Base-by-base conservation (phyloP, 2,329 filamentous ascomycete genomes). In the Fusarium robinianum region DNA sequence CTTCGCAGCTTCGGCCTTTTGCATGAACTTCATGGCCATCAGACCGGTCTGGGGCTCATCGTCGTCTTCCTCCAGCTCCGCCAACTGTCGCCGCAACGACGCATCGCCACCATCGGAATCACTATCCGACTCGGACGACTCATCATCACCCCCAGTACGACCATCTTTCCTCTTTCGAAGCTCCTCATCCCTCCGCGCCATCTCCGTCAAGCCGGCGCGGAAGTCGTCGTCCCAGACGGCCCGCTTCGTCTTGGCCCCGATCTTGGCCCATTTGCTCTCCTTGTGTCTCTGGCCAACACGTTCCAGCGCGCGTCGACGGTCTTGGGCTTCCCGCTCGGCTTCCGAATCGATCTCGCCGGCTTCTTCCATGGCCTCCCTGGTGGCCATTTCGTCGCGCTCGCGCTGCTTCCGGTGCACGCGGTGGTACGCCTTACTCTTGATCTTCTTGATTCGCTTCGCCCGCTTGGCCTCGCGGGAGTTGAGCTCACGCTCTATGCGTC, bases 371-470 rank as follows among this genome's bases (percentile, higher is more conserved):
- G 62, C 77, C 62, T 79, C 76, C 12, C 70, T 70, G 11, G 72
- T 67, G 11, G 77, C 78, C 63, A 75, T 72, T 66, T 83, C 67
- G 49, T 81, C 66, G 41, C 78, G 73, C 55, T 78, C 69, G 57
- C 74, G 61, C 67, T 84, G 88, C 64, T 87, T 96, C 24, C 92
- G 84, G 69, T 97, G 92, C 10, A 97, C 86, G 30, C 91, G 85
- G 41, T 92, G 88, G 66, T 95, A 99, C 1, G 90, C 82, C 68
- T 96, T 99, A 66, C 88, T 95, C 77, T 99, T 99, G 73, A 99
- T 99, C 75, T 97, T 97, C 73, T 96, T 96, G 71, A 99, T 90
- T 16, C 94, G 85, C 71, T 91, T 95, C 6, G 90, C 82, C 43
- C 90, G 86, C 29, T 90, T 85, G 62, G 95, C 87, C 69, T 97